These are phyloP conservation scores for Sporothrix dimorphospora DNA, from an alignment of 2,329 filamentous ascomycete species.

Conservation along the genomic window DNA sequence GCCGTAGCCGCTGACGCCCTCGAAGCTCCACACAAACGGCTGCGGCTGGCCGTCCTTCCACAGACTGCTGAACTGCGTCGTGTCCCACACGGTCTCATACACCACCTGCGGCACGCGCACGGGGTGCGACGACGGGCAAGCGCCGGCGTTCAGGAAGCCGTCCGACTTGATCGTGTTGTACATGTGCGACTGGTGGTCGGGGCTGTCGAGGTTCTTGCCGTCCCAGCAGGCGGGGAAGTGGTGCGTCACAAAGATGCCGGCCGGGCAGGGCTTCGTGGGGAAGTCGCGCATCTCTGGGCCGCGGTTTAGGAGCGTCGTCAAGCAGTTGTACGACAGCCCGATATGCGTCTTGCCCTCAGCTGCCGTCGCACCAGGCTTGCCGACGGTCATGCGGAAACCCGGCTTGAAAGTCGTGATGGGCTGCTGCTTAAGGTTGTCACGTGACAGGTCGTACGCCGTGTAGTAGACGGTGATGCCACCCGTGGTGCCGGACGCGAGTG, in stretches of 20 bases:
- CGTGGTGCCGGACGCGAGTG: slow-evolving; percentile 29
- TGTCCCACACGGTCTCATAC: slow-evolving; percentile 46
- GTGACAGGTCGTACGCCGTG: slow-evolving; percentile 30
- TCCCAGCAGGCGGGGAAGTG: slow-evolving; percentile 57
- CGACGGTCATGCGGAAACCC: slow-evolving; percentile 37
- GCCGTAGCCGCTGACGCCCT: slow-evolving; percentile 40
- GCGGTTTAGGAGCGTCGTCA: slow-evolving; percentile 33
- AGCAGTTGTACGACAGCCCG: slow-evolving; percentile 35
- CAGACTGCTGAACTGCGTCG: slow-evolving; percentile 37
- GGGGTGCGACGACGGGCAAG: slow-evolving; percentile 42
- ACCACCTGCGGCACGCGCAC: slow-evolving; percentile 42
- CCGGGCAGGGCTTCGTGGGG: slow-evolving; percentile 32
- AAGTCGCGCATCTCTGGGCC: slow-evolving; percentile 32
- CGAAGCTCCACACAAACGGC: slow-evolving; percentile 37
- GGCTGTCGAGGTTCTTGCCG: slow-evolving; percentile 51
- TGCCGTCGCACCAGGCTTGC: slow-evolving; percentile 33
- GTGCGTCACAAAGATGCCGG: slow-evolving; percentile 35
- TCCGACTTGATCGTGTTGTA: slow-evolving; percentile 40
- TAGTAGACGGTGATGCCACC: slow-evolving; percentile 34
- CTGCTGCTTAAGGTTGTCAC: slow-evolving; percentile 30
- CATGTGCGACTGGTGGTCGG: slow-evolving; percentile 43
- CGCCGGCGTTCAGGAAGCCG: slow-evolving; percentile 37
- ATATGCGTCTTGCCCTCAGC: slow-evolving; percentile 30
- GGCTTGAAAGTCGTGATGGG: slow-evolving; percentile 32
- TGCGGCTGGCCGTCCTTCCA: slow-evolving; percentile 38